These are phyloP conservation scores for Metschnikowia rubicola DNA, from an alignment of 805 yeast genomes.

Conservation along the genomic window DNA sequence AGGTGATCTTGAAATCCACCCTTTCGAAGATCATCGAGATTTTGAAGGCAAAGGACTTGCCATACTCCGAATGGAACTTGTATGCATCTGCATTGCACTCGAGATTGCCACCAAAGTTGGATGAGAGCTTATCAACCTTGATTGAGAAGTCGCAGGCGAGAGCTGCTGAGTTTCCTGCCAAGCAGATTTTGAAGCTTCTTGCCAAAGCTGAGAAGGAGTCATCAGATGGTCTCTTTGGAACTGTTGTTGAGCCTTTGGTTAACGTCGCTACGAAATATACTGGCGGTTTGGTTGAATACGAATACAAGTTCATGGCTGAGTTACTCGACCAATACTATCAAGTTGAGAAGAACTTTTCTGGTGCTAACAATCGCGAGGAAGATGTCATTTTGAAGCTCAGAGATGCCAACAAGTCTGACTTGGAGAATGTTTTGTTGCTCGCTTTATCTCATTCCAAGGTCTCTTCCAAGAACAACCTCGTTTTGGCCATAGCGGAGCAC, in stretches of 20 bases:
- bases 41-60: conserved; percentile 76
- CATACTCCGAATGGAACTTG: conserved; percentile 88
- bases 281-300: conserved; percentile 80
- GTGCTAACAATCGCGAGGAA: conserved; percentile 76
- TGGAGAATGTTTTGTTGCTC: conserved; percentile 65
- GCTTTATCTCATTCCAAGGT: conserved; percentile 91
- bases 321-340: conserved; percentile 70
- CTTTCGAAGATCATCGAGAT: conserved; percentile 68
- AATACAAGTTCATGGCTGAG: conserved; percentile 66
- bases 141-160: conserved; percentile 65
- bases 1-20: conserved; percentile 85
- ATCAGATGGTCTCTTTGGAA: conserved; percentile 42
- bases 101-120: conserved; percentile 77
- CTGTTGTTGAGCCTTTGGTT: conserved; percentile 68
- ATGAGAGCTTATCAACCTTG: conserved; percentile 58
- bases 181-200: conserved; percentile 69
- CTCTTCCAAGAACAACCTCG: conserved; percentile 85
- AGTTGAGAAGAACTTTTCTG: conserved; percentile 76
- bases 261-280: conserved; percentile 67
- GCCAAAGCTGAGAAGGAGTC: conserved; percentile 55
- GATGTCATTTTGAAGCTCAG: conserved; percentile 83
- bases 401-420: conserved; percentile 78
- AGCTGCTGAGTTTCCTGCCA: conserved; percentile 89
- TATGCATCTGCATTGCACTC: conserved; percentile 89
- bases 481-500: conserved; percentile 77